phyloP scores from a whole-genome alignment of 768 basidiomycete genomes.

The Xerocomellus dryophilus region DNA sequence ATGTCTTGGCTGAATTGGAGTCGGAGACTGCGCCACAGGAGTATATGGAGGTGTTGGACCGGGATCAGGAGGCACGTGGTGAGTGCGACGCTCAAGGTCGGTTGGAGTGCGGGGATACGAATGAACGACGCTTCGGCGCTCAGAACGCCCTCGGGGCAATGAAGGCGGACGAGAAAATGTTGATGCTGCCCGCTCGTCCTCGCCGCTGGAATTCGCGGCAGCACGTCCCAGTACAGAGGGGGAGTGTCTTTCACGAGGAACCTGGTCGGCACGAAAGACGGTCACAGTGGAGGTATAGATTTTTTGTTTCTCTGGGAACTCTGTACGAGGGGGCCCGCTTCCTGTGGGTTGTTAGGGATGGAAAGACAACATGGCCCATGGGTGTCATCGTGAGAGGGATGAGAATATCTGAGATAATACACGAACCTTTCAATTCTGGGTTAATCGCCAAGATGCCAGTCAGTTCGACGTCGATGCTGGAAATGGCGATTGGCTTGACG shows the following conservation, averaged over 20 bases:
- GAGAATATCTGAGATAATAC: slow-evolving; percentile 21
- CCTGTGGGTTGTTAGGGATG: slow-evolving; percentile 28
- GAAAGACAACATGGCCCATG: neutral
- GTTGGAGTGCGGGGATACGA: neutral
- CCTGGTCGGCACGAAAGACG: slow-evolving; percentile 67
- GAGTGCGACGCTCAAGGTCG: neutral
- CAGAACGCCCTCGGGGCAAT: slow-evolving; percentile 2
- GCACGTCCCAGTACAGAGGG: slow-evolving; percentile 23
- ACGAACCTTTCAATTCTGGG: slow-evolving; percentile 84
- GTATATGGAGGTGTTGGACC: slow-evolving; percentile 30
- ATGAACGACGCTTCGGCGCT: slow-evolving; percentile 7
- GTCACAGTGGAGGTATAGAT: slow-evolving; percentile 69
- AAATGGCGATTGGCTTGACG: slow-evolving; percentile 78
- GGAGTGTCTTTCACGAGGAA: slow-evolving; percentile 26
- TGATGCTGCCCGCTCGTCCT: neutral
- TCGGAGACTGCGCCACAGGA: neutral
- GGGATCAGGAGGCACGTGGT: slow-evolving; percentile 1
- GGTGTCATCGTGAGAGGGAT: neutral
- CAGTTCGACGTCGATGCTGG: slow-evolving; percentile 80
- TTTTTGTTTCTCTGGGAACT: slow-evolving; percentile 70
- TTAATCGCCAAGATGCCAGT: slow-evolving; percentile 65
- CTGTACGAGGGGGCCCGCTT: slow-evolving; percentile 67
- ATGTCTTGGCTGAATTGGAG: neutral
- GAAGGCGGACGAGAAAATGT: neutral
- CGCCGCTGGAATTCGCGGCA: neutral